These are phyloP conservation scores for Prunus mongolica DNA, from an alignment of 306 rosid species.

Conservation along the genomic window DNA sequence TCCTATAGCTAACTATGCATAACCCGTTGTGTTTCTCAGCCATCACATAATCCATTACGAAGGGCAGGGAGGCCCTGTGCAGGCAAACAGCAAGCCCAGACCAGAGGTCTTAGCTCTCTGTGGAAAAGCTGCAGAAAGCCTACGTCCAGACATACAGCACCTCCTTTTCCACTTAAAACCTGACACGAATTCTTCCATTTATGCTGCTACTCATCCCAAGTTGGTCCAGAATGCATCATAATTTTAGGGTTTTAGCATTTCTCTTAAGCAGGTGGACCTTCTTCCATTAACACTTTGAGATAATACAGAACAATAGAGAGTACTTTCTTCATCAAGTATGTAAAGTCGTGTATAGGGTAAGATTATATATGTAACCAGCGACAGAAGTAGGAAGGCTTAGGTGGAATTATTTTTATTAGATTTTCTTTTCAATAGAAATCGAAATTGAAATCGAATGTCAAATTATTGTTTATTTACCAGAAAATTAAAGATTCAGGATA, in stretches of 20 bases:
- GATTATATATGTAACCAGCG: neutral
- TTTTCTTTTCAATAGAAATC: neutral
- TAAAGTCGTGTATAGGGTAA: neutral
- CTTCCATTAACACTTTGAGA: neutral
- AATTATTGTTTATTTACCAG: neutral
- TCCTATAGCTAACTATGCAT: conserved; percentile 4
- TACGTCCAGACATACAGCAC: conserved; percentile 86
- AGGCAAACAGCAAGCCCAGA: conserved; percentile 84
- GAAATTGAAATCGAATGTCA: neutral
- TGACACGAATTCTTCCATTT: conserved; percentile 69
- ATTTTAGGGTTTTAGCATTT: neutral
- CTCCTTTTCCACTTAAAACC: conserved; percentile 86
- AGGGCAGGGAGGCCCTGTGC: conserved; percentile 97
- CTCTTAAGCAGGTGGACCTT: neutral
- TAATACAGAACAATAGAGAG: neutral
- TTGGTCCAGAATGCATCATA: conserved; percentile 60
- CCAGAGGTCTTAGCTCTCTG: conserved; percentile 68
- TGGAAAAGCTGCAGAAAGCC: conserved; percentile 71
- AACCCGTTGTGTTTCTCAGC: conserved; percentile 40
- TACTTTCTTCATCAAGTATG: neutral
- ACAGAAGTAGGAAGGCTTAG: neutral
- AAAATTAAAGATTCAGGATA: too few relatives aligned
- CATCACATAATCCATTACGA: conserved; percentile 88
- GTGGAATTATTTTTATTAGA: neutral
- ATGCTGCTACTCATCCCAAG: conserved; percentile 82